Conservation (phyloP, 176 grass and related monocot genomes). For the Carex scoparia region DNA sequence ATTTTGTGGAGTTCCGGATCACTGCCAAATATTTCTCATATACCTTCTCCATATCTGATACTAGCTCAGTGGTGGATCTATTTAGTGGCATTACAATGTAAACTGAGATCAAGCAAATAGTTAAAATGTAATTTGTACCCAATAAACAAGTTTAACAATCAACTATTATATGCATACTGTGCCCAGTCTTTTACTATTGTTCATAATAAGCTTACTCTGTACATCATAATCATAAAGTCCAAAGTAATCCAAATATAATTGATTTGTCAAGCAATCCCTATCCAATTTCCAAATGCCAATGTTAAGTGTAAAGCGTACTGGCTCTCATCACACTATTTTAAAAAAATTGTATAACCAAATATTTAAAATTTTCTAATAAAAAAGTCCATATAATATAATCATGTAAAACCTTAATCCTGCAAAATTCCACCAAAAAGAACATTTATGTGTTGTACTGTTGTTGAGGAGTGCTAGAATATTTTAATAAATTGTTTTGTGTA, state of each 20-base stretch:
- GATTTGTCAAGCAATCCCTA: neutral
- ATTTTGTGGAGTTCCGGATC: neutral
- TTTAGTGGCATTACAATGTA: neutral
- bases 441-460: neutral
- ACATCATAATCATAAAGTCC: neutral
- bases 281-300: neutral
- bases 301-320: neutral
- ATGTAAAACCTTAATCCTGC: neutral
- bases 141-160: neutral
- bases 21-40: neutral
- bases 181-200: neutral
- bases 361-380: neutral
- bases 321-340: neutral
- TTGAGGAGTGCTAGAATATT: neutral
- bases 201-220: neutral
- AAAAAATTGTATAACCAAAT: neutral
- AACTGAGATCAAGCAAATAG: slow-evolving; percentile 5
- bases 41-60: neutral
- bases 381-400: neutral
- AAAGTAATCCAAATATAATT: neutral
- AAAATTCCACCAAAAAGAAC: neutral
- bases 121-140: neutral
- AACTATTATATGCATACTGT: neutral
- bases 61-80: neutral
- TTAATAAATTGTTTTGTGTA: neutral